Percentiles rank a stretch among this genome's conserved stretches.
These are phyloP conservation scores for Phytophthora palmivora DNA, from an alignment of 352 stramenopile species.

Conservation along the genomic window DNA sequence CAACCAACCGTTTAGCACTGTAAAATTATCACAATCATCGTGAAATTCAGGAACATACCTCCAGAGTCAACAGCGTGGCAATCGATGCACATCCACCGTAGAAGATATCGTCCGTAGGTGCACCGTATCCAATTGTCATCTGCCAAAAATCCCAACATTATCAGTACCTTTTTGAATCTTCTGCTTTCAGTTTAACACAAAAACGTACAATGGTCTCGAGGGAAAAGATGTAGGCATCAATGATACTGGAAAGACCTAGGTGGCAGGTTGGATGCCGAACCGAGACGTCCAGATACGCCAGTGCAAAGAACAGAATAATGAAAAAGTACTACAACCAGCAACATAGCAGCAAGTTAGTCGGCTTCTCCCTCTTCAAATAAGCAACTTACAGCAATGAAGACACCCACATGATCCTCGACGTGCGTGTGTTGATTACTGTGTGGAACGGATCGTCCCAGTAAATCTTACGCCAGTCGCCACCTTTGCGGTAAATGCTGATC, in stretches of 20 bases:
- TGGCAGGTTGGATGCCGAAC: conserved; percentile 67
- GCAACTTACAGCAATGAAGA: conserved; percentile 71
- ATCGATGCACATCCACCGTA: conserved; percentile 86
- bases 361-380: neutral
- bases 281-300: conserved; percentile 80
- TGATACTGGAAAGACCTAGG: conserved; percentile 75
- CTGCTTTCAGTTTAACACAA: neutral
- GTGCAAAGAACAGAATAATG: conserved; percentile 82
- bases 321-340: conserved; percentile 67
- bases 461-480: conserved; percentile 83
- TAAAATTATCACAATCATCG: neutral
- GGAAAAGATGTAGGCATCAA: conserved; percentile 88
- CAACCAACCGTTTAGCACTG: neutral
- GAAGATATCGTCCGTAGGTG: conserved; percentile 90
- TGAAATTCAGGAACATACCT: conserved; percentile 42
- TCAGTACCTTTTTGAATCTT: neutral
- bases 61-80: conserved; percentile 77
- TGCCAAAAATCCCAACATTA: conserved; percentile 22
- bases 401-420: conserved; percentile 78
- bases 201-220: conserved; percentile 85
- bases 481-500: conserved; percentile 64
- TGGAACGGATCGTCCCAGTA: conserved; percentile 90
- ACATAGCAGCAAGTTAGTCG: neutral
- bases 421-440: conserved; percentile 88
- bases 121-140: conserved; percentile 91